Evolutionary conservation across 306 rosid species (phyloP).

Genomic region (Malus asiatica): DNA sequence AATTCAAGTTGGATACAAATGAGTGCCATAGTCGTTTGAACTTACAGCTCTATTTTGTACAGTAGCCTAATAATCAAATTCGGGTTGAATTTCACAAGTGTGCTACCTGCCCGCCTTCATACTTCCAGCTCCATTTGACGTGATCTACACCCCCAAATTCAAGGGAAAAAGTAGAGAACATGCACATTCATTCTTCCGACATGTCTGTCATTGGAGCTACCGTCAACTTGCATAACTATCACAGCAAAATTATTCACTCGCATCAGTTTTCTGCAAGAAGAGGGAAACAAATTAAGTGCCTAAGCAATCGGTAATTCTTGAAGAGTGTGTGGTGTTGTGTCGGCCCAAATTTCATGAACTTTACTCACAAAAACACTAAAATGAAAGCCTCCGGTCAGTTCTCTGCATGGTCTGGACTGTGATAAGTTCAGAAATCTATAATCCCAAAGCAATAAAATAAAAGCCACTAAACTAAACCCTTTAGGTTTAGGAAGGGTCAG

Average conservation of each 20-base stretch:
- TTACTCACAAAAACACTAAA: not conserved
- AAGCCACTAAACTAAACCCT: not conserved
- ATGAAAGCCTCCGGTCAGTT: not conserved
- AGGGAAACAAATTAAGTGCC: not conserved
- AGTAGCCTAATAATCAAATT: slow-evolving; percentile 4
- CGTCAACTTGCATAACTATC: slow-evolving; percentile 11
- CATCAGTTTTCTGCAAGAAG: slow-evolving; percentile 47
- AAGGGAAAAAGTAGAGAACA: not conserved
- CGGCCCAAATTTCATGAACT: not conserved
- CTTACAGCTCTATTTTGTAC: slow-evolving; percentile 6
- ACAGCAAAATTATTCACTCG: slow-evolving; percentile 6
- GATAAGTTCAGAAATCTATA: not conserved
- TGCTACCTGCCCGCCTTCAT: slow-evolving; percentile 1
- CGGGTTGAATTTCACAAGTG: not conserved
- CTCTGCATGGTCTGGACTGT: not conserved
- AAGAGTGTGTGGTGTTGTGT: not conserved
- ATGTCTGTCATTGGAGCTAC: slow-evolving; percentile 15
- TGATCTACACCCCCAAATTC: not conserved
- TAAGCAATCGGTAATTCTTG: not conserved
- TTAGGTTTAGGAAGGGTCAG: too few species aligned
- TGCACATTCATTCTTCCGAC: slow-evolving; percentile 5
- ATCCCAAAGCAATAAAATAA: not conserved
- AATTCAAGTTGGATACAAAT: not conserved
- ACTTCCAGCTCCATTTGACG: not conserved
- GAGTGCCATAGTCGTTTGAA: not conserved